Base-by-base conservation (phyloP, 2,329 filamentous ascomycete genomes). In the Microdochium trichocladiopsis region DNA sequence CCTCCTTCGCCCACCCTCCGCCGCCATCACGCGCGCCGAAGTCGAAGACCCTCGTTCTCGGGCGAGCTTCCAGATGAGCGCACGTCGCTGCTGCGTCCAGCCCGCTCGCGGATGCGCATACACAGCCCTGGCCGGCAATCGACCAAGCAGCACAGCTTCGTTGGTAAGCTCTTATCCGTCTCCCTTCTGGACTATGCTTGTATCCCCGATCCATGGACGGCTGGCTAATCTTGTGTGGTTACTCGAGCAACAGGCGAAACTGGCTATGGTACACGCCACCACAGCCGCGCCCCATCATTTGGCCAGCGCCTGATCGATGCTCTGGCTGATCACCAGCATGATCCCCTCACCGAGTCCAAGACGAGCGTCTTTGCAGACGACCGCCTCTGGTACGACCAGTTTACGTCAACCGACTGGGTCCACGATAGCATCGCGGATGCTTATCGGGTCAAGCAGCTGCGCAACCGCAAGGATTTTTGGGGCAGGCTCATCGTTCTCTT, bases 361-460 rank as follows among this genome's bases (percentile, higher is more conserved):
- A 72, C 77, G 31, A 85, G 83, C 4, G 70, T 87, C 10, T 86
- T 83, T 60, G 75, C 86, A 50, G 89, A 96, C 63, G 91, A 97
- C 60, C 85, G 94, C 55, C 88, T 95, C 10, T 97, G 94, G 94
- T 97, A 97, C 71, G 94, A 99, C 73, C 94, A 99, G 70, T 96
- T 96, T 64, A 96, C 91, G 5, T 95, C 90, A 6, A 96, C 90
- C 52, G 93, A 99, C 68, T 99, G 94, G 94, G 92, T 99, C 1
- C 93, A 96, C 66, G 94, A 99, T 69, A 92, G 88, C 67, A 96
- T 99, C 60, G 90, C 91, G 62, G 94, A 97, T 70, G 90, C 92
- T 10, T 90, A 91, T 61, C 88, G 94, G 24, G 84, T 95, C 49
- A 94, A 95, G 67, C 85, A 85, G 51, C 77, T 99, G 37, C 83